Evolutionary conservation across 2,329 filamentous ascomycete genomes (phyloP).

Genomic region (Coleophoma cylindrospora): DNA sequence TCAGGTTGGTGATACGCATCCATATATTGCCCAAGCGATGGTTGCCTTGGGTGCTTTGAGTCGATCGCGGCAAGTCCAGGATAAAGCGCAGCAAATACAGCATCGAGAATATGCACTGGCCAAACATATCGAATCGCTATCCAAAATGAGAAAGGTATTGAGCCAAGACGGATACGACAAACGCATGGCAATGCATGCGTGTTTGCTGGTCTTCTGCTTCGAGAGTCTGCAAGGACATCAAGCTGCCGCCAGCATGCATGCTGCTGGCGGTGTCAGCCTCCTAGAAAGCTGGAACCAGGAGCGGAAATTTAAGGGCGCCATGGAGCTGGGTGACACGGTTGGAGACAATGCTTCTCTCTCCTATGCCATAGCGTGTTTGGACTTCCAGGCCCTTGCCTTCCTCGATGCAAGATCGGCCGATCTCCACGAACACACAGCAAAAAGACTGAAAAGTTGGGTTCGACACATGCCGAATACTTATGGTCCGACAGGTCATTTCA

Average conservation of each 20-base stretch:
- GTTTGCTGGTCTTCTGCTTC: constrained; percentile 7
- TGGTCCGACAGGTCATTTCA: background rate
- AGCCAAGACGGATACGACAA: background rate
- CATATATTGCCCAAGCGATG: constrained; percentile 12
- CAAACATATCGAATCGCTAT: constrained; percentile 4
- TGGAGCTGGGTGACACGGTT: background rate
- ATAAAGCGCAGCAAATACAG: background rate
- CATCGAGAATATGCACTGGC: constrained; percentile 4
- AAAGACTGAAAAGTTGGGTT: background rate
- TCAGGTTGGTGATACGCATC: constrained; percentile 11
- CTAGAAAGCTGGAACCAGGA: background rate
- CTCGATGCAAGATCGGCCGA: background rate
- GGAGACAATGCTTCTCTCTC: background rate
- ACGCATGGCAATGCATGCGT: constrained; percentile 4
- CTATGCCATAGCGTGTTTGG: background rate
- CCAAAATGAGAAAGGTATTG: constrained; percentile 2
- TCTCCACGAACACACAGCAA: background rate
- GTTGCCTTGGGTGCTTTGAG: constrained; percentile 13
- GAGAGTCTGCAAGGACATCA: constrained; percentile 7
- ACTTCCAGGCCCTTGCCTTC: background rate
- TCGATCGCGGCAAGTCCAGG: background rate
- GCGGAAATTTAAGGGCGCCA: background rate
- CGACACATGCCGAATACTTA: background rate
- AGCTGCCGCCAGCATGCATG: constrained; percentile 4
- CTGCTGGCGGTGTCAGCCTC: constrained; percentile 1